Conservation (phyloP, 2,329 filamentous ascomycete genomes). For the Ophiostoma himal-ulmi region DNA sequence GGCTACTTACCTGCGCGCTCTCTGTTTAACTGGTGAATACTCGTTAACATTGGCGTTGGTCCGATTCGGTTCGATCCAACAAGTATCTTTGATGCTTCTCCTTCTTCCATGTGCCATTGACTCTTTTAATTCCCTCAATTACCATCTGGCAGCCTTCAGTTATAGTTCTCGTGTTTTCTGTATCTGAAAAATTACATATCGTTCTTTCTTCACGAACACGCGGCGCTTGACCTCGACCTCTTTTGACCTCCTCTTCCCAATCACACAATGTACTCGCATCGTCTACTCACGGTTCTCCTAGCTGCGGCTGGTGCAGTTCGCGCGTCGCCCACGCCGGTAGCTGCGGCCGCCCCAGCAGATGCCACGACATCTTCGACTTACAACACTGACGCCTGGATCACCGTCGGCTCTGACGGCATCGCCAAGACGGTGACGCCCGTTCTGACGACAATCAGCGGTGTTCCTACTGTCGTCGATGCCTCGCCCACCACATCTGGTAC, state of each 20-base stretch:
- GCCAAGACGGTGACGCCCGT: constrained; percentile 47
- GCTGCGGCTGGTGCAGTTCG: constrained; percentile 14
- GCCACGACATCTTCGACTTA: constrained; percentile 20
- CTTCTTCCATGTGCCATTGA: background rate
- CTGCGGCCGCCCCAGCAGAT: constrained; percentile 30
- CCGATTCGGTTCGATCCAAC: background rate
- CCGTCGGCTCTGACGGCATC: constrained; percentile 43
- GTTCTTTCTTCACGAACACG: background rate
- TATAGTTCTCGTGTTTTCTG: background rate
- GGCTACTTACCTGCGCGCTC: background rate
- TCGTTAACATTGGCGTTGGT: constrained; percentile 1
- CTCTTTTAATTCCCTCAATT: background rate
- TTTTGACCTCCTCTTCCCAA: background rate
- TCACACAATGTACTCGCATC: constrained; percentile 5
- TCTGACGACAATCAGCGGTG: constrained; percentile 42
- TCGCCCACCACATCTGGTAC: constrained; percentile 28
- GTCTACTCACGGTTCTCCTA: constrained; percentile 14
- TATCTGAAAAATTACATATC: background rate
- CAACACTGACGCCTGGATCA: constrained; percentile 45
- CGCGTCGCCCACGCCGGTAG: constrained; percentile 21
- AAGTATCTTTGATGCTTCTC: background rate
- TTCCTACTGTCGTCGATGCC: constrained; percentile 35
- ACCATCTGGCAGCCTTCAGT: background rate
- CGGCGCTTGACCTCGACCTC: background rate
- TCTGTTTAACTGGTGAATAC: background rate